Evolutionary conservation across 306 rosid genomes (phyloP), one percentile per base, ranked within the genome.

Genomic region (Trifolium subterraneum): DNA sequence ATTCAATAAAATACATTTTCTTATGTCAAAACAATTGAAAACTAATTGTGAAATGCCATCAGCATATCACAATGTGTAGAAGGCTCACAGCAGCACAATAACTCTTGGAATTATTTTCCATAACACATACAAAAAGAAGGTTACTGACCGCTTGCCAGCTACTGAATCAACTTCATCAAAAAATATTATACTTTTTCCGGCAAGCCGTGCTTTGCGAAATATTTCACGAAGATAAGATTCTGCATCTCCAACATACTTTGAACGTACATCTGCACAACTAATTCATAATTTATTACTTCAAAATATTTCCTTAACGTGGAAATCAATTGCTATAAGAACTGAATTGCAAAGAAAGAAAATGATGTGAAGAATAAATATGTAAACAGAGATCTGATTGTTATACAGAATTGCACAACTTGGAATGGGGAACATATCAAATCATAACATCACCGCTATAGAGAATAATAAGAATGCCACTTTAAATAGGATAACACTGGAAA

Each of bases 211-310:
- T 82, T 92, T 89, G 51, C 82, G 88, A 80, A 94, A 94, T 51
- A 97, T 88, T 77, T 84, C 86, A 22, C 98, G 96, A 64, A 91
- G 86, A 68, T 88, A 74, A 64, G 90, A 91, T 96, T 94, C 98
- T 64, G 97, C 97, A 75, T 91, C 97, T 64, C 98, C 98, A 51
- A 91, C 97, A 69, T 91, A 94, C 98, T 88, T 94, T 2, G 98
- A 94, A 68, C 78, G 88, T 84, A 94, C 72, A 63, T 94, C 98
- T 86, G 97, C 96, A 83, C 96, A 89, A 78, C 98, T 94, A 84
- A 75, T 72, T 64, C 75, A 85, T 7, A 72, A 81, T 82, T 62
- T 59, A 78, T 86, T 73, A 84, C 48, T 64, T 35, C 55, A 41
- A 54, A 76, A 12, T 29, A 41, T 76, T 52, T 73, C 64, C 74